phyloP scores from a whole-genome alignment of 2,329 filamentous ascomycete species.

The Pseudogymnoascus verrucosus region DNA sequence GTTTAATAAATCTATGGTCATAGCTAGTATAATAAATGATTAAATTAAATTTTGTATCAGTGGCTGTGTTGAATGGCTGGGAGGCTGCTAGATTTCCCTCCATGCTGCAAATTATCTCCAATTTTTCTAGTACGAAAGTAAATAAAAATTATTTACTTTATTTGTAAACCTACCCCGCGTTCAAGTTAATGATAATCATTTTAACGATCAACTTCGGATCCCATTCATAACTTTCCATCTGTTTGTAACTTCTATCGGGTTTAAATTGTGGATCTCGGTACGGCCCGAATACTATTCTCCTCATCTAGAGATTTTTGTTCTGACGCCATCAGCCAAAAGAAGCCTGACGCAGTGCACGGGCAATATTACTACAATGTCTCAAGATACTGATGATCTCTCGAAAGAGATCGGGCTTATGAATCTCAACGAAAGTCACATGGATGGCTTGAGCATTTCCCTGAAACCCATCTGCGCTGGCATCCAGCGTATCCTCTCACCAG shows the following conservation, averaged over 20 bases:
- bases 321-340: not conserved
- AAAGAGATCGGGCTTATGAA: conserved; percentile 3
- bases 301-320: conserved; percentile 2
- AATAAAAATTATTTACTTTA: not conserved
- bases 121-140: not conserved
- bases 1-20: not conserved
- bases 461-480: not conserved
- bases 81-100: not conserved
- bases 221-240: not conserved
- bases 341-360: not conserved
- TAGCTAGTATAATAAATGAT: not conserved
- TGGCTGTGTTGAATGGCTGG: not conserved
- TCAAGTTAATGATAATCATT: not conserved
- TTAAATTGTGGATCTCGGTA: conserved; percentile 6
- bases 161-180: not conserved
- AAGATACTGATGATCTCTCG: conserved; percentile 5
- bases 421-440: not conserved
- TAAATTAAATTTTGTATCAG: not conserved
- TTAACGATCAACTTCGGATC: not conserved
- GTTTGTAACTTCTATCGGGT: not conserved
- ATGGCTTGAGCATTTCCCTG: conserved; percentile 3
- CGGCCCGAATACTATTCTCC: conserved; percentile 5
- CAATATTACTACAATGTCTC: not conserved
- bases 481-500: not conserved
- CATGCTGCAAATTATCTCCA: not conserved